Evolutionary conservation across 495 filamentous ascomycete species (phyloP), one percentile per base, ranked within the genome.

Genomic region (Aspergillus diversus): DNA sequence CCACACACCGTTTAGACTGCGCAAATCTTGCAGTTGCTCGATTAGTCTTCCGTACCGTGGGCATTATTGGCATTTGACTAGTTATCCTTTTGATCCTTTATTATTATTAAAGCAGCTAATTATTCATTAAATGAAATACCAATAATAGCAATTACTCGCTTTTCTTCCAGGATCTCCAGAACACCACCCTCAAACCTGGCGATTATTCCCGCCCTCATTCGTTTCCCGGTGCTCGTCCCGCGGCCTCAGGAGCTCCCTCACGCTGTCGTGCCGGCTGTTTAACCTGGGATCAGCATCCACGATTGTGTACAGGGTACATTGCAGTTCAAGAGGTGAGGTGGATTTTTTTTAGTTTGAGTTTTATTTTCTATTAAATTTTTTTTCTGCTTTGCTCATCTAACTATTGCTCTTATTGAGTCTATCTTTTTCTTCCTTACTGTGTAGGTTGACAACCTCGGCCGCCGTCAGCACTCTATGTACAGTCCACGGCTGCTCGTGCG

Each of bases 1-100:
- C 63, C 66, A 65, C 65, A 21, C 63, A 59, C 61, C 66, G 63
- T 69, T 65, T 66, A 63, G 66, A 52, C 43, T 60, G 63, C 63
- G 63, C 52, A 37, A 64, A 69, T 69, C 66, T 69, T 66, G 66
- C 66, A 69, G 60, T 53, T 59, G 51, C 57, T 62, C 48, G 46
- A 16, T 16, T 49, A 39, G 37, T 13, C 37, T 1, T 39, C 37
- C 13, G 37, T 39, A 39, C 13, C 37, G 13, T 39, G 3, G 39
- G 39, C 39, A 15, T 43, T 43, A 43, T 43, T 4, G n/a, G 39
- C 11, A 43, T 43, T 39, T 4, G 8, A 43, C 11, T 11, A 15
- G n/a, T 43, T 43, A 15, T 13, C 8, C 4, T 39, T 8, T 39
- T 39, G 13, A 8, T 1, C 37, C 13, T 8, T 39, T 39, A 39